Evolutionary conservation across 75 land plant species (phyloP), one percentile per base, ranked within the genome.

Genomic region (Chamaecyparis obtusa): DNA sequence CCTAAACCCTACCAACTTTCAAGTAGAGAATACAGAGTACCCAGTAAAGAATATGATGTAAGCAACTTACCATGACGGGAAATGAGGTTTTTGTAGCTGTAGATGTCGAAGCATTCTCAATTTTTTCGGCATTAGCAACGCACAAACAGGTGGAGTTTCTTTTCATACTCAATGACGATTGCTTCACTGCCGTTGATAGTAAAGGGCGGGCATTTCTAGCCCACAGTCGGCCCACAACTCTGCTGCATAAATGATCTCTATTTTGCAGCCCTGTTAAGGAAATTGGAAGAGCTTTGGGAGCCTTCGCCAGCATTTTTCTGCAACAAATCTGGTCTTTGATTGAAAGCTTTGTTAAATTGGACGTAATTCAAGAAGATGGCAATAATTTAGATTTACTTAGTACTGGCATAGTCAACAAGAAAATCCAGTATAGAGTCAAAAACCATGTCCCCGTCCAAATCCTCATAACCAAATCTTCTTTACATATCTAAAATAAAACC

Each of bases 51-150:
- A 60, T 60, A 17, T 6, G 3, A 21, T 0, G 67, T 64, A 24
- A 64, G 9, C 27, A 74, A 74, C 76, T 74, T 74, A 74, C 37
- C 76, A 74, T 74, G 36, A 74, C 76, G 33, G 76, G 76, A 74
- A 74, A 30, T 32, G 76, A 33, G 36, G 33, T 30, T 33, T 33
- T 33, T 11, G 76, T 30, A 74, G 33, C 3, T 3, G 33, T 30
- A 74, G 33, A 33, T 33, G 76, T 10, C 32, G 76, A 30, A 30
- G 16, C 76, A 74, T 74, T 74, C 30, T 64, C 9, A 64, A 64
- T 9, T 64, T 64, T 64, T 33, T 74, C 76, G 4, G 76, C 16
- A 33, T 74, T 74, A 33, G 76, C 76, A 74, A 74, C 76, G 9
- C 36, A 74, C 36, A 74, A 11, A 74, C 76, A 74, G 33, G 36